These are phyloP conservation scores for Clitopilus hobsonii DNA, from an alignment of 768 basidiomycete genomes.

Conservation along the genomic window DNA sequence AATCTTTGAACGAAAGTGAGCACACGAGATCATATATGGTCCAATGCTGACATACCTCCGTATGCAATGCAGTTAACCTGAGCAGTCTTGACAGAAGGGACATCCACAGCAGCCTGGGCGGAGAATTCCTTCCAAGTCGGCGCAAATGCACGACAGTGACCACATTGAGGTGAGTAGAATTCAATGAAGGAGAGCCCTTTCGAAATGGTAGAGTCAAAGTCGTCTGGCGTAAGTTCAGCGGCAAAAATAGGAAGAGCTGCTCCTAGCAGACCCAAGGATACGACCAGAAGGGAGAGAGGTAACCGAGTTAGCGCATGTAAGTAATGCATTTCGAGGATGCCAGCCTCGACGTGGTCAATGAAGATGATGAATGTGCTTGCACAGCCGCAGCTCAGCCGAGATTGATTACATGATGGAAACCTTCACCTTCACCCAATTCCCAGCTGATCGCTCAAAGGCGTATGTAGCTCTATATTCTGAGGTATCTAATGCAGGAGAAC, in stretches of 20 bases:
- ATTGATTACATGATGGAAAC: slow-evolving; percentile 41
- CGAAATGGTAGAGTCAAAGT: slow-evolving; percentile 48
- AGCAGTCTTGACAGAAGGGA: slow-evolving; percentile 57
- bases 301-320: slow-evolving; percentile 11
- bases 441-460: slow-evolving; percentile 32
- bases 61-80: slow-evolving; percentile 78
- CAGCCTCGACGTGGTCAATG: slow-evolving; percentile 8
- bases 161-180: slow-evolving; percentile 83
- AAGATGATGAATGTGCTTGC: not conserved
- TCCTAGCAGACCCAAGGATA: slow-evolving; percentile 22
- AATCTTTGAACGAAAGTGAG: slow-evolving; percentile 42
- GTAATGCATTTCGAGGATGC: slow-evolving; percentile 7
- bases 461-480: slow-evolving; percentile 64
- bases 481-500: slow-evolving; percentile 55
- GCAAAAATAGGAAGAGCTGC: slow-evolving; percentile 29
- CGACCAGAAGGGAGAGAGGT: slow-evolving; percentile 23
- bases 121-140: slow-evolving; percentile 80
- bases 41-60: slow-evolving; percentile 51
- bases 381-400: slow-evolving; percentile 6
- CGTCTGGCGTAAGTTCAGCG: slow-evolving; percentile 49
- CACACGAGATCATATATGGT: not conserved
- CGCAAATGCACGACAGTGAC: slow-evolving; percentile 73
- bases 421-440: slow-evolving; percentile 52
- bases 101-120: slow-evolving; percentile 41
- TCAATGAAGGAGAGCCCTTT: slow-evolving; percentile 80